Evolutionary conservation across 345 rosid genomes (phyloP).

Genomic region (Rhodamnia argentea): DNA sequence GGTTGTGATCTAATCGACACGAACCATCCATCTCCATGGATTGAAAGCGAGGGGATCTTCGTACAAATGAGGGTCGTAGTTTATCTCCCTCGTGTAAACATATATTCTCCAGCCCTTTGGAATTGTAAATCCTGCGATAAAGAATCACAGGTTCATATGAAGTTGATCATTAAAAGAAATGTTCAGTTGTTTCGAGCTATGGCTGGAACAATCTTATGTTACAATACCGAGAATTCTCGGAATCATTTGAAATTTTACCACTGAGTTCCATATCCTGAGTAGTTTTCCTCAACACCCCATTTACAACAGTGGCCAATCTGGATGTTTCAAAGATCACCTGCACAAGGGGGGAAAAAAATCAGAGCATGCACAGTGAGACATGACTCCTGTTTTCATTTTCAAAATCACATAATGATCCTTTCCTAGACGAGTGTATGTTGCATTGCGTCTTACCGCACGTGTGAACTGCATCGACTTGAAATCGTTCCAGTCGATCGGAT

Average conservation of each 20-base stretch:
- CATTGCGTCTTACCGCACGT: conserved; percentile 54
- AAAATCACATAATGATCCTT: not conserved
- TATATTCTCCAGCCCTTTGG: conserved; percentile 52
- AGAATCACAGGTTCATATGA: not conserved
- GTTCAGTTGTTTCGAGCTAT: not conserved
- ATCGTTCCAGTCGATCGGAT: conserved; percentile 57
- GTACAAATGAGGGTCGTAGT: conserved; percentile 56
- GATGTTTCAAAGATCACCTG: conserved; percentile 77
- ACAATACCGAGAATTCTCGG: not conserved
- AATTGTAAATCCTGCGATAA: conserved; percentile 24
- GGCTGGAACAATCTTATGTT: not conserved
- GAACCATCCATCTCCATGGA: conserved; percentile 87
- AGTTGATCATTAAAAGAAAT: not conserved
- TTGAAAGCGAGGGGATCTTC: conserved; percentile 59
- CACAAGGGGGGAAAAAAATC: not conserved
- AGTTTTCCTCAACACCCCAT: conserved; percentile 76
- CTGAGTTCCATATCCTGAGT: conserved; percentile 53
- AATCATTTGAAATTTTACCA: conserved; percentile 14
- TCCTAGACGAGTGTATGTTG: not conserved
- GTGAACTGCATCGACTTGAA: conserved; percentile 76
- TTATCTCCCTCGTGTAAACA: conserved; percentile 62
- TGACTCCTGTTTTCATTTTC: not conserved
- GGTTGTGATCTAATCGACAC: not conserved
- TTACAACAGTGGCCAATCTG: conserved; percentile 69
- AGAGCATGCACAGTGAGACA: not conserved